Percentiles rank a stretch among this genome's conserved stretches.
Conservation (phyloP, 768 basidiomycete genomes). For the Macrocybe gigantea region DNA sequence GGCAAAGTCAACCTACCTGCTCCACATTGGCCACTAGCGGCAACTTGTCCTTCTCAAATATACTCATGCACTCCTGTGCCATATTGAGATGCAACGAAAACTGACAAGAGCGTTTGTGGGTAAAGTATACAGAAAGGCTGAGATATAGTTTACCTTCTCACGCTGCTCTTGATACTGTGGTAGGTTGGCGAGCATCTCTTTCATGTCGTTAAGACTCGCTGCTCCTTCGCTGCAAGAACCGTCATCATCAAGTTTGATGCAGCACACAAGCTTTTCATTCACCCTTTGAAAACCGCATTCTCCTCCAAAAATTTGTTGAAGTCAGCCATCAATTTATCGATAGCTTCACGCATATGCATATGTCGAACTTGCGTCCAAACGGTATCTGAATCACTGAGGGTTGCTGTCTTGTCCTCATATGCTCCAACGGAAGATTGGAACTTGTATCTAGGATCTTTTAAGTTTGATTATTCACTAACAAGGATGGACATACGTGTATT, state of each 20-base stretch:
- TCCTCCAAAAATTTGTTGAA: constrained; percentile 94
- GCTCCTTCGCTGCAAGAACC: constrained; percentile 55
- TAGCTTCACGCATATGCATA: constrained; percentile 98
- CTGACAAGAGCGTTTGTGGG: constrained; percentile 31
- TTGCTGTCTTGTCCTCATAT: constrained; percentile 84
- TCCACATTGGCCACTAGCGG: constrained; percentile 83
- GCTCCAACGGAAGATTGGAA: constrained; percentile 86
- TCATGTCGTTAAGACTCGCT: constrained; percentile 93
- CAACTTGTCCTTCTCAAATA: constrained; percentile 87
- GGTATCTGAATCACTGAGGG: constrained; percentile 78
- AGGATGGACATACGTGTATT: constrained; percentile 66
- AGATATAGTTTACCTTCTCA: constrained; percentile 61
- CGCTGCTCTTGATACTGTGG: constrained; percentile 94
- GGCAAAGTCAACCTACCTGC: constrained; percentile 48
- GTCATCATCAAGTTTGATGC: background rate
- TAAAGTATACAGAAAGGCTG: background rate
- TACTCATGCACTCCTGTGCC: constrained; percentile 95
- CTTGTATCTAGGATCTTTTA: constrained; percentile 59
- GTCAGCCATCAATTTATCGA: constrained; percentile 94
- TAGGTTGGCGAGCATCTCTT: constrained; percentile 94
- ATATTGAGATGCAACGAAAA: constrained; percentile 96
- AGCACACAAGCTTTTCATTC: constrained; percentile 14
- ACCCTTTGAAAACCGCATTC: constrained; percentile 93
- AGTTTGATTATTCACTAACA: background rate
- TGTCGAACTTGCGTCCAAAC: constrained; percentile 94